These are phyloP conservation scores for Diaporthe batatas DNA, from an alignment of 2,329 filamentous ascomycete species.

Conservation along the genomic window DNA sequence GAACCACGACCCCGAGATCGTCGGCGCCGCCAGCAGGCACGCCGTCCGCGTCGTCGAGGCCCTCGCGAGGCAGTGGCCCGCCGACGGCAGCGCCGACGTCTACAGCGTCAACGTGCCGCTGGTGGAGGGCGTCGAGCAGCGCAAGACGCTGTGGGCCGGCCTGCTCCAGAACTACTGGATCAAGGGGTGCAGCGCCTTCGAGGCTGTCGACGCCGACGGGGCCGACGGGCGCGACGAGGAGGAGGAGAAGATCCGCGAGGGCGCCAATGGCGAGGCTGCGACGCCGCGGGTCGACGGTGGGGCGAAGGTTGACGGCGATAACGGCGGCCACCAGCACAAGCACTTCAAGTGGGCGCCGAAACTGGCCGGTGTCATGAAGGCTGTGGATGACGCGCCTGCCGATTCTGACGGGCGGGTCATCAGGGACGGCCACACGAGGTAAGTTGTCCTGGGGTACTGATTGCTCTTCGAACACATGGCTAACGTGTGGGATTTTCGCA, in stretches of 20 bases:
- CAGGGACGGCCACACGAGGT: conserved; percentile 88
- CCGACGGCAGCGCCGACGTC: conserved; percentile 78
- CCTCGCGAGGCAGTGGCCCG: conserved; percentile 80
- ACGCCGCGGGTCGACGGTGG: conserved; percentile 44
- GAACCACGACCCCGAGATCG: conserved; percentile 86
- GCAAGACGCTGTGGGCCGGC: conserved; percentile 83
- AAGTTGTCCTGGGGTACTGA: conserved; percentile 48
- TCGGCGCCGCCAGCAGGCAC: conserved; percentile 80
- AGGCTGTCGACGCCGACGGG: conserved; percentile 78
- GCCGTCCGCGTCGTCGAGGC: conserved; percentile 84
- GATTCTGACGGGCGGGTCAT: conserved; percentile 96
- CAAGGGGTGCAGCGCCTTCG: conserved; percentile 82
- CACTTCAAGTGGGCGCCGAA: conserved; percentile 96
- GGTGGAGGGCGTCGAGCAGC: conserved; percentile 77
- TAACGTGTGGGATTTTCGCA: conserved; percentile 53
- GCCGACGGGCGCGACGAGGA: conserved; percentile 76
- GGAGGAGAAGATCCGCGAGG: conserved; percentile 80
- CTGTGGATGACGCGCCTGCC: conserved; percentile 81
- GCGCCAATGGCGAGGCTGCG: conserved; percentile 63
- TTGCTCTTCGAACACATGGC: background rate
- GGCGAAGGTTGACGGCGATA: conserved; percentile 52
- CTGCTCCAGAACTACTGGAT: conserved; percentile 94
- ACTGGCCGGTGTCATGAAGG: conserved; percentile 88
- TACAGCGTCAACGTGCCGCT: conserved; percentile 94
- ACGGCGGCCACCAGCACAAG: conserved; percentile 75